A percentile compares a stretch with the other conserved stretches of the same genome.
Conservation (phyloP, 176 grass and related monocot genomes). For the Oryza coarctata region DNA sequence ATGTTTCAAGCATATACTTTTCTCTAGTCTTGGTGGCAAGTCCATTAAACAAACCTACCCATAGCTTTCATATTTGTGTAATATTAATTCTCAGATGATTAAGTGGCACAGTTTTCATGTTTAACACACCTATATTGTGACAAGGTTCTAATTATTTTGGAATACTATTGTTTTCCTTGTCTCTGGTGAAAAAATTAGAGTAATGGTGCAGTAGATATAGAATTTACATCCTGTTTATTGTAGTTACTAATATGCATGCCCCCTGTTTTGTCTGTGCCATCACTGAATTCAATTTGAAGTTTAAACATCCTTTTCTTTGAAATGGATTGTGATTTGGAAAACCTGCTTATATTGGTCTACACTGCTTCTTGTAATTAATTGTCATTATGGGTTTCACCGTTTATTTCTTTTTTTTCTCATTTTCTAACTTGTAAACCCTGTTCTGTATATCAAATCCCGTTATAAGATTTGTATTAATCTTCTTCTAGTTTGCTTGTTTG, state of each 20-base stretch:
- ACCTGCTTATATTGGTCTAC: neutral
- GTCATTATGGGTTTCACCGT: neutral
- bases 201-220: neutral
- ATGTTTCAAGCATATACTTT: constrained; percentile 1
- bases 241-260: neutral
- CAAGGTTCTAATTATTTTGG: neutral
- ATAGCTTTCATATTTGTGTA: neutral
- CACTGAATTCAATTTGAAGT: neutral
- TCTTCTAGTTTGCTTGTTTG: neutral
- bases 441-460: neutral
- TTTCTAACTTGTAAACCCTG: neutral
- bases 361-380: neutral
- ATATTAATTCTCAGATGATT: neutral
- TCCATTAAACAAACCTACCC: neutral
- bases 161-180: neutral
- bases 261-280: neutral
- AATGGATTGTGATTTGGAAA: neutral
- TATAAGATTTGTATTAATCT: constrained; percentile 22
- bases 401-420: neutral
- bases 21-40: neutral
- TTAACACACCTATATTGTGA: constrained; percentile 7
- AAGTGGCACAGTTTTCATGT: neutral
- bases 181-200: neutral
- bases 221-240: constrained; percentile 3
- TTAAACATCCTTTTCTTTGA: neutral